These are phyloP conservation scores for Paramecium pentaurelia DNA, from an alignment of 73 alveolate genomes.

Conservation along the genomic window DNA sequence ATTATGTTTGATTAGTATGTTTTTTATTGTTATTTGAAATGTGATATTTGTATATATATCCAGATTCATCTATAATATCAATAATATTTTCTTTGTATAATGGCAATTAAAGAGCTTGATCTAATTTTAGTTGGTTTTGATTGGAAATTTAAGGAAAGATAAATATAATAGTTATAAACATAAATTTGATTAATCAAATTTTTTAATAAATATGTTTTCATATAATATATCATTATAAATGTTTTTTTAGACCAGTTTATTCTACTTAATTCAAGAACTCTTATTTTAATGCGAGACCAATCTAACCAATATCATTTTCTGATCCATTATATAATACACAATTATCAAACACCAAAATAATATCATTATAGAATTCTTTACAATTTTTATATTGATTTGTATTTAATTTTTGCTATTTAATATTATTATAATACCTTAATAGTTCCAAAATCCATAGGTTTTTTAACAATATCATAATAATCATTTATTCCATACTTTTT, in stretches of 20 bases:
- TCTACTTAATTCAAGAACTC: constrained; percentile 34
- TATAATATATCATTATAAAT: background rate
- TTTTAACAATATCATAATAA: constrained; percentile 85
- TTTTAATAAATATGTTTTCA: background rate
- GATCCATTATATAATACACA: constrained; percentile 60
- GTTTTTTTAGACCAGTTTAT: background rate
- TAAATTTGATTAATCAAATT: background rate
- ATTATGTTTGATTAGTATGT: background rate
- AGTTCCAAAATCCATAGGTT: constrained; percentile 96
- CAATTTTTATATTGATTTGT: constrained; percentile 53
- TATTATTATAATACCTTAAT: constrained; percentile 63
- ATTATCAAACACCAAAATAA: constrained; percentile 35
- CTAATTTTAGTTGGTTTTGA: background rate
- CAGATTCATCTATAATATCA: background rate
- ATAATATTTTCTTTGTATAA: background rate
- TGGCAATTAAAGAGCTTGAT: background rate
- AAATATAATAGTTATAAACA: background rate
- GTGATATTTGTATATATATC: background rate
- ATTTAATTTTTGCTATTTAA: constrained; percentile 26
- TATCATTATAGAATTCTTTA: constrained; percentile 37
- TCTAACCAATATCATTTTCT: constrained; percentile 51
- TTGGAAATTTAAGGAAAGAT: background rate
- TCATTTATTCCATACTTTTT: constrained; percentile 81
- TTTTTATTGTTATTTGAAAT: background rate
- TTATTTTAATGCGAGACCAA: constrained; percentile 23